Base-by-base conservation (phyloP, 1,139 yeast species). In the Arxiozyma slooffiae region DNA sequence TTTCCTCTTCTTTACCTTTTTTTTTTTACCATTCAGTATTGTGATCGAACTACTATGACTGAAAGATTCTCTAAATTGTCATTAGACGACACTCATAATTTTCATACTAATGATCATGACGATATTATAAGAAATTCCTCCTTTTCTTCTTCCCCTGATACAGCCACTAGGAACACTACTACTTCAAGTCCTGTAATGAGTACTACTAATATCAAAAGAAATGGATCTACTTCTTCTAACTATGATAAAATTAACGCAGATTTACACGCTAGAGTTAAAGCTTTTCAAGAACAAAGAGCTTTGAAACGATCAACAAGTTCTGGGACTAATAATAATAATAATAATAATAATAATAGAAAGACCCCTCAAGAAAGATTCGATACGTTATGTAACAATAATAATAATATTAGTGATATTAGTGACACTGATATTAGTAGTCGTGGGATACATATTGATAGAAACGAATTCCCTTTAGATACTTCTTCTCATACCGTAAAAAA, bases 201-300 rank as follows among this genome's bases (percentile, higher is more conserved):
- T 43, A 42, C 38, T n/a, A n/a, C n/a, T 41, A 49, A 24, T 34
- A 50, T 60, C 26, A 57, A 57, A 43, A 52, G 63, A 48, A 51
- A 61, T 8, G 48, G 58, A 7, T 57, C 62, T 18, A 56, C 66
- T 20, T 60, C 66, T 3, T 57, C 65, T 34, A 60, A 62, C 38
- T 63, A 64, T 51, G 61, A 57, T 48, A 67, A 67, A 52, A 69
- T 72, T 50, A 82, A 77, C 62, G 81, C 86, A 16, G 87, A 81
- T 56, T 75, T 84, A 50, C 92, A 84, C 66, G 94, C 92, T 1
- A 72, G 88, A 56, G 73, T 85, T 47, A 69, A 82, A 67, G 90
- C 90, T 0, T 82, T 84, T 58, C 92, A 84, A 62, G 85, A 81
- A 56, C 79, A 78, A 61, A 71, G 88, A 56, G 73, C 77, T 30